These are phyloP conservation scores for Neonectria ditissima DNA, from an alignment of 2,329 filamentous ascomycete genomes.

Conservation along the genomic window DNA sequence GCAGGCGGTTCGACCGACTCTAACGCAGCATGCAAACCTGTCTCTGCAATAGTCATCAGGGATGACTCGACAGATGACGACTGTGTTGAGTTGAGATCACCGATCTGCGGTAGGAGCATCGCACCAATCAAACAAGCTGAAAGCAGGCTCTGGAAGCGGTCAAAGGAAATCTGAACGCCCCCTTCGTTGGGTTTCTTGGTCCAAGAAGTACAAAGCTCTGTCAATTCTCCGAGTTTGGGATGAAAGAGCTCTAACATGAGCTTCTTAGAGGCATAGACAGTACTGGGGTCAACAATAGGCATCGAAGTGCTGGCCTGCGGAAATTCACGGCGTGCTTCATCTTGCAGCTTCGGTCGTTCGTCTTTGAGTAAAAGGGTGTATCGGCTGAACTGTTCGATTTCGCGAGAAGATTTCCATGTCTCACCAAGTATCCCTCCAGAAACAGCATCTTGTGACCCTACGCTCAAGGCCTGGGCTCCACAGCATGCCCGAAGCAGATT, in stretches of 20 bases:
- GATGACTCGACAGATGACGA: conserved; percentile 61
- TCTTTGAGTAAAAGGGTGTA: conserved; percentile 67
- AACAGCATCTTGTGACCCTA: conserved; percentile 48
- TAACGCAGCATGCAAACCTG: conserved; percentile 55
- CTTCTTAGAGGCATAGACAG: conserved; percentile 59
- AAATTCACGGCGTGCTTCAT: conserved; percentile 9
- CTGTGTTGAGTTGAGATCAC: conserved; percentile 59
- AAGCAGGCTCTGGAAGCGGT: conserved; percentile 65
- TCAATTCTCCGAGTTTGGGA: conserved; percentile 64
- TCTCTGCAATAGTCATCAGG: conserved; percentile 56
- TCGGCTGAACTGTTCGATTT: conserved; percentile 58
- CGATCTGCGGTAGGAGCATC: conserved; percentile 61
- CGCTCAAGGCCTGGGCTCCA: conserved; percentile 58
- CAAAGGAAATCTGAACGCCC: conserved; percentile 62
- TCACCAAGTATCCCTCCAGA: conserved; percentile 64
- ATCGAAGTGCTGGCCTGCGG: conserved; percentile 25
- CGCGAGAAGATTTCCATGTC: conserved; percentile 58
- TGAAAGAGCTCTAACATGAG: conserved; percentile 66
- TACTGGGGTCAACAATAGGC: conserved; percentile 47
- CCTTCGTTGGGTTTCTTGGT: conserved; percentile 58
- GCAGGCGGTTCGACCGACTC: conserved; percentile 58
- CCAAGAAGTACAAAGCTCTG: conserved; percentile 61
- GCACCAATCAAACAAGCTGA: conserved; percentile 60
- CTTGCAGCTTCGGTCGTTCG: conserved; percentile 4
- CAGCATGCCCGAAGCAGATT: conserved; percentile 78